phyloP scores from a whole-genome alignment of 176 grass and related monocot species.

The Dendrocalamus sinicus region DNA sequence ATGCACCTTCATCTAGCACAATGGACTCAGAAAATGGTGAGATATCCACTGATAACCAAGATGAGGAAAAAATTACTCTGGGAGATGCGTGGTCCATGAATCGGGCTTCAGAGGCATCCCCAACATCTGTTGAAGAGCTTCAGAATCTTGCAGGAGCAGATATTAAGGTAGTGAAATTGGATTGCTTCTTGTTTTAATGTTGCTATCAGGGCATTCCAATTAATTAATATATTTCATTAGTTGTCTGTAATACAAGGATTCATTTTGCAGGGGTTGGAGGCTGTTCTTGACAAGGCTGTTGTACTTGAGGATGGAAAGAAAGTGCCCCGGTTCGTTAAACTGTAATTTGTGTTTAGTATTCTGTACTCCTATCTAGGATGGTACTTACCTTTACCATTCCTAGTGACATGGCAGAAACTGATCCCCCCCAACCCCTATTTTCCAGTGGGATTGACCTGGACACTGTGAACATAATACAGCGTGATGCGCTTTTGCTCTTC shows the following conservation, averaged over 20 bases:
- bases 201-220: constrained; percentile 17
- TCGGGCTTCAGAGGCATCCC: constrained; percentile 58
- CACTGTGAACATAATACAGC: constrained; percentile 85
- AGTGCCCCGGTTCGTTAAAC: constrained; percentile 68
- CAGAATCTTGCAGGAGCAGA: constrained; percentile 96
- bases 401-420: constrained; percentile 24
- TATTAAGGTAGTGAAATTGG: constrained; percentile 74
- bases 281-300: constrained; percentile 97
- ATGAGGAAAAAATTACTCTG: constrained; percentile 65
- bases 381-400: constrained; percentile 36
- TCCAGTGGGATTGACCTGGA: constrained; percentile 89
- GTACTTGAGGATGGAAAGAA: constrained; percentile 98
- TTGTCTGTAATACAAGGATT: constrained; percentile 39
- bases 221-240: constrained; percentile 28
- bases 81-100: constrained; percentile 86
- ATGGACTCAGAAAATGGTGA: constrained; percentile 74
- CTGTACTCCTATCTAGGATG: constrained; percentile 14
- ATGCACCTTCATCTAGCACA: constrained; percentile 57
- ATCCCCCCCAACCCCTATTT: not conserved
- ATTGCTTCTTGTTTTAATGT: constrained; percentile 37
- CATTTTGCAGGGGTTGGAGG: constrained; percentile 86
- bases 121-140: constrained; percentile 92
- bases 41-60: constrained; percentile 67
- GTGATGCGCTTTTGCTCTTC: constrained; percentile 90
- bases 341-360: constrained; percentile 32